Evolutionary conservation across 345 rosid species (phyloP).

Genomic region (Schrenkiella parvula): DNA sequence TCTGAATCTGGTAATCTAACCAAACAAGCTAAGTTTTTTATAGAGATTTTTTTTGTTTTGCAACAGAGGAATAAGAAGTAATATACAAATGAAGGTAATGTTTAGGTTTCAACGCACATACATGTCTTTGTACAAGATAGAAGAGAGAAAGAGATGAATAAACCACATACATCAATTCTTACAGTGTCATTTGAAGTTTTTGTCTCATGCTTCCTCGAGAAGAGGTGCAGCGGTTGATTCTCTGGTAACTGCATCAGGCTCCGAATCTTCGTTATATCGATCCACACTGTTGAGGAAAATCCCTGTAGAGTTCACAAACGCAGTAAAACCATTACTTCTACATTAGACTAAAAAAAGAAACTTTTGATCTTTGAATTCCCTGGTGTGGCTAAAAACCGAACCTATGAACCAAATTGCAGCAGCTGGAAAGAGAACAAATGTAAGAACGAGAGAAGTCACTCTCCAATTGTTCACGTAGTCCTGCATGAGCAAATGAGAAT

Average conservation of each 20-base stretch:
- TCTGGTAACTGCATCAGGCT: constrained; percentile 29
- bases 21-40: background rate
- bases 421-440: constrained; percentile 71
- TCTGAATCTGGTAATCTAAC: background rate
- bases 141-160: background rate
- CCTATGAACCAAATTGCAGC: constrained; percentile 86
- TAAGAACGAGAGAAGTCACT: constrained; percentile 72
- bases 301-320: constrained; percentile 42
- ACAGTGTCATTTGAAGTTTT: background rate
- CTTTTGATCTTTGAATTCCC: background rate
- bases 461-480: constrained; percentile 83
- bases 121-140: constrained; percentile 5
- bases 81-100: background rate
- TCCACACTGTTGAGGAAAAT: constrained; percentile 65
- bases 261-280: constrained; percentile 59
- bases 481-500: constrained; percentile 37
- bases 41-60: background rate
- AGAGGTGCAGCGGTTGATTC: constrained; percentile 47
- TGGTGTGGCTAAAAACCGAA: constrained; percentile 19
- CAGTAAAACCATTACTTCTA: background rate
- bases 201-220: constrained; percentile 40
- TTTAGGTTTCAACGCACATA: background rate
- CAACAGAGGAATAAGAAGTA: constrained; percentile 2
- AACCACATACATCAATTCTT: background rate
- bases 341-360: background rate